These are phyloP conservation scores for Galerina marginata DNA, from an alignment of 768 basidiomycete species.

Conservation along the genomic window DNA sequence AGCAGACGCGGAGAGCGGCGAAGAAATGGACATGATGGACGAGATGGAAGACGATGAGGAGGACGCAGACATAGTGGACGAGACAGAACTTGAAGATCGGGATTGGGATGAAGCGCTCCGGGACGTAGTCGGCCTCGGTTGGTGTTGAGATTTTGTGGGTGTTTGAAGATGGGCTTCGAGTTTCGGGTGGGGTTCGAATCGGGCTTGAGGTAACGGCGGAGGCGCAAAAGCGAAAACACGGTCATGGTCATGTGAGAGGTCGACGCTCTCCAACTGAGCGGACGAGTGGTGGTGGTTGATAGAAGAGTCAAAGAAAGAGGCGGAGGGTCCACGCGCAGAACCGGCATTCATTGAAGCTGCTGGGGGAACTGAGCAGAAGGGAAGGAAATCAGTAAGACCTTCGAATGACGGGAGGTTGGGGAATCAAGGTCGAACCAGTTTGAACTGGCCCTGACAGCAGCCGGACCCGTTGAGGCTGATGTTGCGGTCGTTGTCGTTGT, in stretches of 20 bases:
- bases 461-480: constrained; percentile 27
- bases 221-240: constrained; percentile 19
- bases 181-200: not conserved
- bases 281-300: constrained; percentile 18
- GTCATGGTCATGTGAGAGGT: constrained; percentile 38
- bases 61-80: not conserved
- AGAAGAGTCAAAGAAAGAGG: constrained; percentile 20
- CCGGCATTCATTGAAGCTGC: constrained; percentile 41
- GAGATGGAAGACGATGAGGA: constrained; percentile 41
- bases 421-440: constrained; percentile 70
- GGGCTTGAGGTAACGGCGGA: not conserved
- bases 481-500: constrained; percentile 22
- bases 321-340: constrained; percentile 46
- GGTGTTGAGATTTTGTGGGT: too few relatives aligned
- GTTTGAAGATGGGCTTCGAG: too few relatives aligned
- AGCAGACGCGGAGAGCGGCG: constrained; percentile 48
- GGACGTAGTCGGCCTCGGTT: not conserved
- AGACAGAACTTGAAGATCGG: not conserved
- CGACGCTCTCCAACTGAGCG: constrained; percentile 46
- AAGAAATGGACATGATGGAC: constrained; percentile 58
- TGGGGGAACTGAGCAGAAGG: constrained; percentile 35
- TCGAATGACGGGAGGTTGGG: constrained; percentile 57
- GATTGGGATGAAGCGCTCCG: constrained; percentile 2
- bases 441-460: constrained; percentile 28
- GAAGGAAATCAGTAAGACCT: constrained; percentile 62